Base-by-base conservation (phyloP, 108 stramenopile species). In the Schizochytrium sp. region DNA sequence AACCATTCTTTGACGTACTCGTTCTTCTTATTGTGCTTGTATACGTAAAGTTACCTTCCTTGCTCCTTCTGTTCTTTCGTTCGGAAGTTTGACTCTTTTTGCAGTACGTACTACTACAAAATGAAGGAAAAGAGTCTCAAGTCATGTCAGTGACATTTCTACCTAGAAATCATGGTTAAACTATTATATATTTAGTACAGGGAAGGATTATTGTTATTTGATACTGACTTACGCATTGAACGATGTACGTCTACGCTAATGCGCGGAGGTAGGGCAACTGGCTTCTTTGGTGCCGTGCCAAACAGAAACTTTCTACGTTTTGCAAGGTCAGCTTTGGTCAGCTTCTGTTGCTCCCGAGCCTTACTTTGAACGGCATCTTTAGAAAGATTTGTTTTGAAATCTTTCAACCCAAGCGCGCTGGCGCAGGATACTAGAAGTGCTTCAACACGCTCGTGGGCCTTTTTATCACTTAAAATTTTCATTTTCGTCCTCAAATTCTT, bases 291-390 rank as follows among this genome's bases (percentile, higher is more conserved):
- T 8, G 15, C 64, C 28, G 64, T 44, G 47, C 76, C 28, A 28
- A 83, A 83, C 2, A 83, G 76, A 42, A 83, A 83, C 76, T 83
- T 42, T 10, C 5, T 10, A 10, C 76, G 76, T 1, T 83, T 49
- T 5, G n/a, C n/a, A 8, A 55, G 7, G 50, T 83, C 76, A 13
- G 76, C 76, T 5, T 69, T 69, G 12, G 64, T 44, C 12, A 69
- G 15, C 64, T 69, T 69, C 42, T 44, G 64, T 38, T 69, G 64
- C 28, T 7, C 64, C 42, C 64, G 64, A 3, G 44, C 64, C 64
- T 69, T 69, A 0, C 42, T 28, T 38, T 15, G 64, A 7, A 69
- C 64, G 15, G 76, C 47, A 8, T 83, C 76, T 2, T 40, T 28
- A 10, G 47, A 38, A 47, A 83, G 50, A 7, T 83, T 13, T 8